Evolutionary conservation across 1,284 basidiomycete genomes (phyloP).

Genomic region (Sanghuangporus weigelae): DNA sequence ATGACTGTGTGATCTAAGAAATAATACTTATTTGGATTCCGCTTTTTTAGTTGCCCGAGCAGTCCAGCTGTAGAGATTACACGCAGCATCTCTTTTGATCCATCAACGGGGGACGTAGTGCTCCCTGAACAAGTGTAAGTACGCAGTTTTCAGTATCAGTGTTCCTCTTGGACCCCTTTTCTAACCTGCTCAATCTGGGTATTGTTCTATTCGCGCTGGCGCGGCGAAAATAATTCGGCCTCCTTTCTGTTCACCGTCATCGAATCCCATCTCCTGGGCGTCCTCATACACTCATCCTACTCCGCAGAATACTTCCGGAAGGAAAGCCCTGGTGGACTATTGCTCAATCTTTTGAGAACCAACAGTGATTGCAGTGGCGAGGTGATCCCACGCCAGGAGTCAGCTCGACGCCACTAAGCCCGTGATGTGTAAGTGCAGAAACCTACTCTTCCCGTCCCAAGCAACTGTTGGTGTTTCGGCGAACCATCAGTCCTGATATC

Average conservation of each 20-base stretch:
- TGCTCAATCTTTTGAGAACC: not conserved
- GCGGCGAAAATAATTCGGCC: not conserved
- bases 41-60: slow-evolving; percentile 49
- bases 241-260: not conserved
- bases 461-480: not conserved
- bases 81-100: slow-evolving; percentile 47
- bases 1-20: not conserved
- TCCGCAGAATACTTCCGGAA: slow-evolving; percentile 31
- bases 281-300: not conserved
- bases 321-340: slow-evolving; percentile 52
- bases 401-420: not conserved
- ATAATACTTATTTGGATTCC: not conserved
- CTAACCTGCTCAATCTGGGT: not conserved
- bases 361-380: not conserved
- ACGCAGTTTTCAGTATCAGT: not conserved
- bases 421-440: not conserved
- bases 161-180: not conserved
- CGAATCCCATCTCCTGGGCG: not conserved
- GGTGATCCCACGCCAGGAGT: not conserved
- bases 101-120: slow-evolving; percentile 57
- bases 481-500: not conserved
- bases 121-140: slow-evolving; percentile 43
- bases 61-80: slow-evolving; percentile 69
- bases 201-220: not conserved
- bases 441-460: not conserved